Conservation (phyloP, 108 stramenopile species). For the Pseudonitzschia multiseries region DNA sequence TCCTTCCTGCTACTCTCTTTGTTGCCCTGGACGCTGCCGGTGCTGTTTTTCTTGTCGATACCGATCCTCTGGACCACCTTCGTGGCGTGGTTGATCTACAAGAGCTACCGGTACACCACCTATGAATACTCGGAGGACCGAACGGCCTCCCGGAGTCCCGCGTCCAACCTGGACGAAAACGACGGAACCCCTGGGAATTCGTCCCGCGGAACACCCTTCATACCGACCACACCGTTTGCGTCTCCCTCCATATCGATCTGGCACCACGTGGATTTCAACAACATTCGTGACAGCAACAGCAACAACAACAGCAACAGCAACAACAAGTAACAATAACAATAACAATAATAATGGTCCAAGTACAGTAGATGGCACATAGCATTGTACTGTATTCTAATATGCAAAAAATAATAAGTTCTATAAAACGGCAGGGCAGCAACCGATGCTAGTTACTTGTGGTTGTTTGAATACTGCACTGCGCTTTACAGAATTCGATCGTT, state of each 20-base stretch:
- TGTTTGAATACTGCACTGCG: too few species aligned
- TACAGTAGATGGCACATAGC: too few species aligned
- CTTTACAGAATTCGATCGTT: too few species aligned
- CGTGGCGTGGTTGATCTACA: constrained; percentile 43
- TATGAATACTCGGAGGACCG: constrained; percentile 2
- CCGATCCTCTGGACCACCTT: constrained; percentile 51
- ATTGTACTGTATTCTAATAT: too few species aligned
- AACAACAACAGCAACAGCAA: too few species aligned
- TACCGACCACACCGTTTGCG: constrained; percentile 69
- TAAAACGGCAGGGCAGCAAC: too few species aligned
- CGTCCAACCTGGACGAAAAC: constrained; percentile 2
- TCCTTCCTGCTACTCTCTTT: constrained; percentile 41
- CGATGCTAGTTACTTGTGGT: too few species aligned
- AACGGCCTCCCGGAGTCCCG: constrained; percentile 5
- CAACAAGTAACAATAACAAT: too few species aligned
- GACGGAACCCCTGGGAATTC: constrained; percentile 17
- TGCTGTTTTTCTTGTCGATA: constrained; percentile 50
- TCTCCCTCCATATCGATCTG: constrained; percentile 48
- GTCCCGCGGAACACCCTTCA: constrained; percentile 53
- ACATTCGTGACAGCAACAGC: too few species aligned
- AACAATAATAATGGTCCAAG: too few species aligned
- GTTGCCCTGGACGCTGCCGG: constrained; percentile 51
- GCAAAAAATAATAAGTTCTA: too few species aligned
- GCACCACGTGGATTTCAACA: constrained; percentile 54
- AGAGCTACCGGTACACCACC: constrained; percentile 33